phyloP scores from a whole-genome alignment of 495 filamentous ascomycete genomes.

The Melanomma pulvis-pyrius region DNA sequence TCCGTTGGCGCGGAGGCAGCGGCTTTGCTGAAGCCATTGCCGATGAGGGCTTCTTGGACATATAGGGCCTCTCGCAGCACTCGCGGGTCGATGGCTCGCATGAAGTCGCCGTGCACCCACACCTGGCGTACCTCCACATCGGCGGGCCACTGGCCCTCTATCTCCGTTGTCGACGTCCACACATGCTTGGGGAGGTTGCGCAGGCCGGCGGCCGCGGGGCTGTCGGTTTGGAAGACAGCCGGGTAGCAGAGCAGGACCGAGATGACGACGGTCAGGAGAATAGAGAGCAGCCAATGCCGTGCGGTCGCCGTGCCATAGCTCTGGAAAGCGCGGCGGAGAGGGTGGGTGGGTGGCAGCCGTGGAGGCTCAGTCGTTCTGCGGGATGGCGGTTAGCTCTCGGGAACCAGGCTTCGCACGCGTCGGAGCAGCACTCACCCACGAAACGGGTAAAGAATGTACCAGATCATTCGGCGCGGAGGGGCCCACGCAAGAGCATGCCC shows the following conservation, averaged over 20 bases:
- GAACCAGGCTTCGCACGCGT: neutral
- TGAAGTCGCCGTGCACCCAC: constrained; percentile 64
- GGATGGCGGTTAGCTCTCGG: constrained; percentile 12
- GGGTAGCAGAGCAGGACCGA: constrained; percentile 67
- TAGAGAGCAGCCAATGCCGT: constrained; percentile 65
- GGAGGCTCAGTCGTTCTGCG: constrained; percentile 48
- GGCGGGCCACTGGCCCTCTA: constrained; percentile 44
- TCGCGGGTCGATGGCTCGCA: constrained; percentile 65
- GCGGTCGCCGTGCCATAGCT: constrained; percentile 65
- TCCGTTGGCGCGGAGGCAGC: neutral
- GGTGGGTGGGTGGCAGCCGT: constrained; percentile 59
- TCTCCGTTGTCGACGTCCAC: constrained; percentile 71
- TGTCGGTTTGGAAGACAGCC: constrained; percentile 66
- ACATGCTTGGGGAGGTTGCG: constrained; percentile 70
- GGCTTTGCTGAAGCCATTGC: constrained; percentile 20
- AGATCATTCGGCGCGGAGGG: constrained; percentile 37
- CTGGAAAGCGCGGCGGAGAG: constrained; percentile 62
- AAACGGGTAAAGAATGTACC: constrained; percentile 68
- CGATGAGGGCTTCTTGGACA: constrained; percentile 55
- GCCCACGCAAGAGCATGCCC: constrained; percentile 12
- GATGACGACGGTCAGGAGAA: constrained; percentile 65
- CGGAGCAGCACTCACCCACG: constrained; percentile 55
- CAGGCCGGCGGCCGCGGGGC: constrained; percentile 61
- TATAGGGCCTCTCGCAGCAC: constrained; percentile 63
- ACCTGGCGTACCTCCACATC: constrained; percentile 57